Evolutionary conservation across 2,329 filamentous ascomycete species (phyloP).

Genomic region (Cladosporium cucumerinum): DNA sequence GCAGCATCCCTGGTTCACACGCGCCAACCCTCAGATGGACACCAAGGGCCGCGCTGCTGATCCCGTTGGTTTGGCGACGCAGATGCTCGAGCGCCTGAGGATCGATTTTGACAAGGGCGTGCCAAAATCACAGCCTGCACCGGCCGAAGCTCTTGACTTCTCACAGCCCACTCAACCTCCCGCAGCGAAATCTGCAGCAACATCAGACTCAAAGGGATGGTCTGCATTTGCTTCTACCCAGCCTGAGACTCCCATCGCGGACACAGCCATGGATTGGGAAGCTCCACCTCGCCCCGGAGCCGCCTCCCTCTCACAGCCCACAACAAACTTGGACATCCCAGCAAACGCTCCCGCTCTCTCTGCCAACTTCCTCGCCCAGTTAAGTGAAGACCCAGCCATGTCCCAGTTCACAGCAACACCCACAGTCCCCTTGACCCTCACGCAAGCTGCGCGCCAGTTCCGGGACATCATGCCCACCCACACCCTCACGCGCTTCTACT

Average conservation of each 20-base stretch:
- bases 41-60: slow-evolving; percentile 72
- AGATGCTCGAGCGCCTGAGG: slow-evolving; percentile 86
- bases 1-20: slow-evolving; percentile 91
- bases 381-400: slow-evolving; percentile 80
- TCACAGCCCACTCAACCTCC: slow-evolving; percentile 35
- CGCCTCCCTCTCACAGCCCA: slow-evolving; percentile 17
- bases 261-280: slow-evolving; percentile 81
- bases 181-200: slow-evolving; percentile 20
- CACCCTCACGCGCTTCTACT: slow-evolving; percentile 88
- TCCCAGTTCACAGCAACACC: slow-evolving; percentile 80
- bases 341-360: slow-evolving; percentile 28
- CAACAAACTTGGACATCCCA: slow-evolving; percentile 32
- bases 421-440: slow-evolving; percentile 75
- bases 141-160: slow-evolving; percentile 61
- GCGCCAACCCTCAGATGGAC: slow-evolving; percentile 72
- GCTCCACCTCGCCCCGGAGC: slow-evolving; percentile 58
- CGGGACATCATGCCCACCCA: slow-evolving; percentile 86
- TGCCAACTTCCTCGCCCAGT: slow-evolving; percentile 52
- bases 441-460: slow-evolving; percentile 84
- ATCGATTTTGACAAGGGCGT: slow-evolving; percentile 79
- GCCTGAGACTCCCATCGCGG: slow-evolving; percentile 71
- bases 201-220: slow-evolving; percentile 30
- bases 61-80: slow-evolving; percentile 80
- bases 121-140: slow-evolving; percentile 47
- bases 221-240: slow-evolving; percentile 71